These are phyloP conservation scores for Platanthera zijinensis DNA, from an alignment of 106 monocot genomes.

Conservation along the genomic window DNA sequence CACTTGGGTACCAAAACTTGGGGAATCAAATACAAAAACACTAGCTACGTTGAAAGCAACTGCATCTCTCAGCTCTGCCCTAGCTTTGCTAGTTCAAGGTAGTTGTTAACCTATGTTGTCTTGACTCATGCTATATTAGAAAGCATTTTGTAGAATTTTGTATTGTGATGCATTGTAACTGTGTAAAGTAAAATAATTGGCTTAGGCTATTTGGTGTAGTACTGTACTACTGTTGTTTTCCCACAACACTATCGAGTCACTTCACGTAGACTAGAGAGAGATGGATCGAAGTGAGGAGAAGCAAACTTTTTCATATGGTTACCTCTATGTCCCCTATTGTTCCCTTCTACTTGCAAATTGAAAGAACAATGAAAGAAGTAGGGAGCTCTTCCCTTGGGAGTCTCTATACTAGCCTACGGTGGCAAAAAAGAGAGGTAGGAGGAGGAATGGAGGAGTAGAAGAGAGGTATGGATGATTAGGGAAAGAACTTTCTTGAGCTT, in stretches of 20 bases:
- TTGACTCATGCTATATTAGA: not conserved
- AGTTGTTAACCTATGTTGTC: not conserved
- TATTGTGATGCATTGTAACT: not conserved
- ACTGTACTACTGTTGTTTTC: too few species aligned
- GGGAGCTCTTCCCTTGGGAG: too few species aligned
- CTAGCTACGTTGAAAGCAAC: slow-evolving; percentile 68
- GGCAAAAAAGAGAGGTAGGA: too few species aligned
- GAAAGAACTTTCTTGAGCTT: too few species aligned
- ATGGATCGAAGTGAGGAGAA: too few species aligned
- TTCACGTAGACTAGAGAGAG: not conserved
- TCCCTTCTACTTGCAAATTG: not conserved
- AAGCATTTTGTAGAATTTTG: not conserved
- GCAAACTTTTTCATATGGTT: not conserved
- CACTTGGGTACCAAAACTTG: slow-evolving; percentile 88
- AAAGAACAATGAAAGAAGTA: too few species aligned
- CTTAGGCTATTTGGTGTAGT: not conserved
- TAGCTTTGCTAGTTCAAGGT: slow-evolving; percentile 89
- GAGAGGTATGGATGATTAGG: too few species aligned
- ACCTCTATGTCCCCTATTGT: not conserved
- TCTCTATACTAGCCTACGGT: too few species aligned
- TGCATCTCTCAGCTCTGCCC: slow-evolving; percentile 71
- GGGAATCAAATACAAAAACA: slow-evolving; percentile 60
- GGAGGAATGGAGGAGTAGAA: too few species aligned
- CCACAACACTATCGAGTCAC: not conserved
- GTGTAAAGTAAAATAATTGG: not conserved